phyloP scores from a whole-genome alignment of 78 protist species.

The Dictyostelium citrinum region DNA sequence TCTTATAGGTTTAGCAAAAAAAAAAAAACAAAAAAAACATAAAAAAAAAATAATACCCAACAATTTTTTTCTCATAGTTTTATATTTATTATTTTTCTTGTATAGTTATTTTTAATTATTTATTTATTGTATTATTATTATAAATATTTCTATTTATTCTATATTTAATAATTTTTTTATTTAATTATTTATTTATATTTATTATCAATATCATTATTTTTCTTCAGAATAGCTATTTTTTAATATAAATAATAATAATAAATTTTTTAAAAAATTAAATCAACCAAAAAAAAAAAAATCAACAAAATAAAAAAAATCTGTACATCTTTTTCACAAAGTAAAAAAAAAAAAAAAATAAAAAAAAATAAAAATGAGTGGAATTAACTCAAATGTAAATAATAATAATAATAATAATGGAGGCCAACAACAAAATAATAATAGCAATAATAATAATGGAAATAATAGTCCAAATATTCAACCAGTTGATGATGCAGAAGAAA shows the following conservation, averaged over 20 bases:
- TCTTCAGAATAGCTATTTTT: background rate
- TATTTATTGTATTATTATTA: background rate
- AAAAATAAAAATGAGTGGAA: background rate
- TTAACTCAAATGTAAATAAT: background rate
- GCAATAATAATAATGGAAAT: background rate
- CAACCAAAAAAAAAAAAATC: background rate
- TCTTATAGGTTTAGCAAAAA: background rate
- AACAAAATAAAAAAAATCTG: background rate
- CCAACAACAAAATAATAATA: background rate
- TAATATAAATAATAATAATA: too few species aligned
- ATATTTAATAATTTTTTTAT: background rate
- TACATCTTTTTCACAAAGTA: background rate
- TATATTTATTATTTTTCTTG: background rate
- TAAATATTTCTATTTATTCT: background rate
- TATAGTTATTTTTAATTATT: background rate
- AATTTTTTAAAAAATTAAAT: background rate
- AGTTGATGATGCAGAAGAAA: slow-evolving; percentile 56
- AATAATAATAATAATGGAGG: background rate
- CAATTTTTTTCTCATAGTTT: background rate
- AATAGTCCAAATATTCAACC: background rate
- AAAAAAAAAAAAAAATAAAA: background rate
- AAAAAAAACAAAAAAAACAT: too few species aligned
- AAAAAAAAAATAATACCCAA: too few species aligned
- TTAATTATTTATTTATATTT: background rate
- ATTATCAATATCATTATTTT: too few species aligned